Evolutionary conservation across 352 stramenopile species (phyloP).

Genomic region (Phytophthora ramorum): DNA sequence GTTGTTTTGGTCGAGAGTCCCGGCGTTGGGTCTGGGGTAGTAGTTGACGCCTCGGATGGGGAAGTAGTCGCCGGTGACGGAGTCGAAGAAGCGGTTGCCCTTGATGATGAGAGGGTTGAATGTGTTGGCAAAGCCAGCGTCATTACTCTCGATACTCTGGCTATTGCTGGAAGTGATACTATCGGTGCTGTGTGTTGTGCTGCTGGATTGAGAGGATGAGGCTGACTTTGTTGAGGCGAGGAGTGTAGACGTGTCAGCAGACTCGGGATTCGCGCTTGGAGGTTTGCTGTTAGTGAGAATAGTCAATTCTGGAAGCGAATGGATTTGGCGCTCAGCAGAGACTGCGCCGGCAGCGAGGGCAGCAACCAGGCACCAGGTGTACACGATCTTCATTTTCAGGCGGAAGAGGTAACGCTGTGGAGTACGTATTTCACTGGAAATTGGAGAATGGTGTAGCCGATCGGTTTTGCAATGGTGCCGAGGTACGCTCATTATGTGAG

Average conservation of each 20-base stretch:
- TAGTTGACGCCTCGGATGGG: slow-evolving; percentile 83
- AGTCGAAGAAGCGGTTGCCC: slow-evolving; percentile 84
- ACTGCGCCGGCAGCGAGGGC: not conserved
- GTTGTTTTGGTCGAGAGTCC: slow-evolving; percentile 72
- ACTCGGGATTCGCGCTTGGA: not conserved
- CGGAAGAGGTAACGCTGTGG: not conserved
- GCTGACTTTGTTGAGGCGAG: not conserved
- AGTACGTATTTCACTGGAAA: slow-evolving; percentile 33
- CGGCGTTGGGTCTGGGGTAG: slow-evolving; percentile 86
- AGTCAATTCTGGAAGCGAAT: slow-evolving; percentile 14
- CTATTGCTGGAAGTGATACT: not conserved
- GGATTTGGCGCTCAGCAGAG: not conserved
- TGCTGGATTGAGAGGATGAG: not conserved
- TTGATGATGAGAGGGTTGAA: slow-evolving; percentile 63
- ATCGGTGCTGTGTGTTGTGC: not conserved
- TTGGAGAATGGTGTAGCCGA: slow-evolving; percentile 15
- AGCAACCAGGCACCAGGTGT: slow-evolving; percentile 9
- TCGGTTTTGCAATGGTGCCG: not conserved
- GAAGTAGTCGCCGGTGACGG: slow-evolving; percentile 72
- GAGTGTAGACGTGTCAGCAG: not conserved
- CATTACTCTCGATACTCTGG: not conserved
- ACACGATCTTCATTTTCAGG: slow-evolving; percentile 19
- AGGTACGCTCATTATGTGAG: not conserved
- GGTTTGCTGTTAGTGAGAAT: slow-evolving; percentile 6
- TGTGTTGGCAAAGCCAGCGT: slow-evolving; percentile 16